phyloP scores from a whole-genome alignment of 768 basidiomycete species.

The Russula abietina region DNA sequence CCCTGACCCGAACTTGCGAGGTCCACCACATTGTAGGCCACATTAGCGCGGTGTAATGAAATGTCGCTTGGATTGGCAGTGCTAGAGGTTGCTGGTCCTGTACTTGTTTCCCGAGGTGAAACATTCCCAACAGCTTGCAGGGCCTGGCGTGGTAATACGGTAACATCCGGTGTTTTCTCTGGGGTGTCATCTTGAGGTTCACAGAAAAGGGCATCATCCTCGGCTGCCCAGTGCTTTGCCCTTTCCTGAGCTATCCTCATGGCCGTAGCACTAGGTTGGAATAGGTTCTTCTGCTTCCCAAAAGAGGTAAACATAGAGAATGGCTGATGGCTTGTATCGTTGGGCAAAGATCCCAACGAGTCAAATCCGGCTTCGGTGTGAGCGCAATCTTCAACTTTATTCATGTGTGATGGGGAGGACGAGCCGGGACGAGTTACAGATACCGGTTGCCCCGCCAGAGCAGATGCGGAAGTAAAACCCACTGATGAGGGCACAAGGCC shows the following conservation, averaged over 20 bases:
- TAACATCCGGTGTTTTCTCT: neutral
- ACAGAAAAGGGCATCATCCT: slow-evolving; percentile 1
- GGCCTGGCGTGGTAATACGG: slow-evolving; percentile 1
- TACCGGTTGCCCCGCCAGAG: neutral
- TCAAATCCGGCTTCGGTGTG: neutral
- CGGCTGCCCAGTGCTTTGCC: slow-evolving; percentile 18
- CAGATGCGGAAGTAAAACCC: slow-evolving; percentile 13
- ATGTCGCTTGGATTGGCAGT: neutral
- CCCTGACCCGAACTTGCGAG: too few species aligned
- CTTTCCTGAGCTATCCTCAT: slow-evolving; percentile 9
- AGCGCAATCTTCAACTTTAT: neutral
- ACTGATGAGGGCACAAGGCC: neutral
- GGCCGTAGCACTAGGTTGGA: slow-evolving; percentile 16
- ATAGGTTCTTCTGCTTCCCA: slow-evolving; percentile 14
- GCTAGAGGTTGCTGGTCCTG: neutral
- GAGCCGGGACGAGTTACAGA: slow-evolving; percentile 1
- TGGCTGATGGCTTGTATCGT: neutral
- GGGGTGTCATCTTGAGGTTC: neutral
- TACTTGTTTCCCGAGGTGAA: neutral
- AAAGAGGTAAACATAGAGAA: slow-evolving; percentile 14
- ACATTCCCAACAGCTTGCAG: slow-evolving; percentile 2
- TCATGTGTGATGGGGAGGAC: neutral
- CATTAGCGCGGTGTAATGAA: neutral
- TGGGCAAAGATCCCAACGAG: neutral
- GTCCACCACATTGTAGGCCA: neutral